These are phyloP conservation scores for Agrostemma githago DNA, from an alignment of 148 eudicot species.

Conservation along the genomic window DNA sequence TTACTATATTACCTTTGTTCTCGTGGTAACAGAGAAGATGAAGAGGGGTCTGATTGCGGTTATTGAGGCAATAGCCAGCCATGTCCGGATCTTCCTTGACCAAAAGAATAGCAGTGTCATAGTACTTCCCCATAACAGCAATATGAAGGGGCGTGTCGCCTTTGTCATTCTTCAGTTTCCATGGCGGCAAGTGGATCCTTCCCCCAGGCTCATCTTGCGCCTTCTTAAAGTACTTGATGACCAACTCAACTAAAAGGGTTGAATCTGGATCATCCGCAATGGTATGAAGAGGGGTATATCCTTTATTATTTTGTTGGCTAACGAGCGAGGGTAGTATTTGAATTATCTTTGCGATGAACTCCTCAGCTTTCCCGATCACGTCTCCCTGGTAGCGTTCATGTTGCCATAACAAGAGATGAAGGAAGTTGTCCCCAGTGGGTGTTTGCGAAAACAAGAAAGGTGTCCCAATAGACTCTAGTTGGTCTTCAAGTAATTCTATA, in stretches of 20 bases:
- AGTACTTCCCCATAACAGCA: not conserved
- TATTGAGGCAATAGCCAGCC: not conserved
- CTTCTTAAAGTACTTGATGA: not conserved
- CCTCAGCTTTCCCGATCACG: not conserved
- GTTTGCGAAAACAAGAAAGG: not conserved
- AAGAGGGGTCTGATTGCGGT: slow-evolving; percentile 4
- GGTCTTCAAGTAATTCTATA: not conserved
- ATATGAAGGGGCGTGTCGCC: not conserved
- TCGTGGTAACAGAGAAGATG: not conserved
- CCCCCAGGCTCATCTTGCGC: not conserved
- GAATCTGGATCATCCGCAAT: not conserved
- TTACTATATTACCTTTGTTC: not conserved
- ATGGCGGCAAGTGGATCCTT: not conserved
- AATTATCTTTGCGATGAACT: not conserved
- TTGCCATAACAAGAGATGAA: not conserved
- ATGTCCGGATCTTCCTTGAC: not conserved
- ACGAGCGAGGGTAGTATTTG: slow-evolving; percentile 1
- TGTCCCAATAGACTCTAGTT: not conserved
- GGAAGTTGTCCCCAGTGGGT: not conserved
- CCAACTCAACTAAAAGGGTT: not conserved
- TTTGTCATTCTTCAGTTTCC: not conserved
- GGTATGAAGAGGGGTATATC: not conserved
- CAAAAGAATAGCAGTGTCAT: not conserved
- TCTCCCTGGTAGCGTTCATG: no score
- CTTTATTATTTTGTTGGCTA: not conserved